Evolutionary conservation across 1,284 basidiomycete species (phyloP).

Genomic region (Ceratobasidium papillatum): DNA sequence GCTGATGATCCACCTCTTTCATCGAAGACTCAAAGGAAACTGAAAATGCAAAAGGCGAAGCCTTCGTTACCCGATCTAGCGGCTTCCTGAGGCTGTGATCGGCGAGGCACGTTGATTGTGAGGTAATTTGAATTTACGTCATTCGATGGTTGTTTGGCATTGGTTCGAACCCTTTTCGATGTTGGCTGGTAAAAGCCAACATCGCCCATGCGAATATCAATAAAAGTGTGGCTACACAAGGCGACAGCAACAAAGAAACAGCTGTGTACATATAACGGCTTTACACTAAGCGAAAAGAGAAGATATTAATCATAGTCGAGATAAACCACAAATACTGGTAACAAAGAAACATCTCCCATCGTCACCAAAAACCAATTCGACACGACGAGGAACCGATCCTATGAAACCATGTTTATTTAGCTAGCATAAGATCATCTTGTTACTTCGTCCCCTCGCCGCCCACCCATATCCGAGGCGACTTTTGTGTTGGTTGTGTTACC

Average conservation of each 20-base stretch:
- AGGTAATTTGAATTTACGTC: neutral
- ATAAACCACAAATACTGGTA: conserved; percentile 9
- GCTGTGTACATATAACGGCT: conserved; percentile 37
- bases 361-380: conserved; percentile 7
- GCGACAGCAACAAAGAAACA: conserved; percentile 27
- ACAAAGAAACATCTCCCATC: neutral
- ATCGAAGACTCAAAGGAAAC: too few relatives aligned
- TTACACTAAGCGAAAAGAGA: conserved; percentile 39
- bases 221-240: conserved; percentile 37
- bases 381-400: neutral
- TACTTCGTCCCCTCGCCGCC: conserved; percentile 24
- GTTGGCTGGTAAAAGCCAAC: conserved; percentile 21
- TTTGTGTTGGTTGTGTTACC: conserved; percentile 16
- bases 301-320: conserved; percentile 25
- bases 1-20: too few relatives aligned
- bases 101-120: neutral
- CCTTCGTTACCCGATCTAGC: neutral
- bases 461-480: conserved; percentile 15
- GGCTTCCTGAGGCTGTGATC: neutral
- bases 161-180: neutral
- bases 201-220: conserved; percentile 27
- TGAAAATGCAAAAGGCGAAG: too few relatives aligned
- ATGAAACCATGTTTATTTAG: neutral
- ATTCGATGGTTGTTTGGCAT: neutral
- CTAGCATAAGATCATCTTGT: conserved; percentile 5